Evolutionary conservation across 75 land plant species (phyloP), one percentile per base, ranked within the genome.

Genomic region (Pinus albicaulis): DNA sequence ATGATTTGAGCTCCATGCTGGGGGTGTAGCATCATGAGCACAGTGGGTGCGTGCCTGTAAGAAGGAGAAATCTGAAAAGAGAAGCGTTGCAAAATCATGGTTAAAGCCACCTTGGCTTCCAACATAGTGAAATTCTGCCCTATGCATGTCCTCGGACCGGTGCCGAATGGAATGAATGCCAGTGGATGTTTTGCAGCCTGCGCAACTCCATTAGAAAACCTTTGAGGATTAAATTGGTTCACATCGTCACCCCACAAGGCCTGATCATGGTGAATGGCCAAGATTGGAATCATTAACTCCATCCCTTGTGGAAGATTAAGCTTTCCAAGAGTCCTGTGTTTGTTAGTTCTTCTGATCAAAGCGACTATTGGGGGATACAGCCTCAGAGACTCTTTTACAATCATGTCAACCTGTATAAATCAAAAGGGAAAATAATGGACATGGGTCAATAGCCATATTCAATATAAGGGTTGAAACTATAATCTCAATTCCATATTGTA

Each of bases 131-230:
- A 81, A 24, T 82, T 85, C 66, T 82, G 81, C 53, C 92, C 92
- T 55, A 90, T 78, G 82, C 92, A 90, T 4, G 76, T 79, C 17
- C 90, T 81, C n/a, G 81, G 85, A n/a, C 92, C 92, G 0, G 78
- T 73, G 0, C 87, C 87, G 36, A 90, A 90, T 13, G 92, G 92
- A 5, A 90, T 73, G 81, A 87, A 90, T 26, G 83, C 84, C 52
- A 57, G 19, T 20, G 78, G 79, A 64, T 75, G 72, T 11, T 77
- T 76, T 17, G 70, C 59, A 59, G 75, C 84, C 20, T 38, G 38
- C 23, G 71, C 23, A 57, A 65, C 38, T 20, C 79, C 84, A 23
- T 24, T 13, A 1, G 75, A 34, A 28, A 81, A 84, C 7, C 86
- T 57, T 48, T 25, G 62, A 26, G 86, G 86, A 24, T 81, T 84